Percentiles rank a stretch among this genome's conserved stretches.
These are phyloP conservation scores for Tardiomyces digboiensis DNA, from an alignment of 1,139 yeast species.

Conservation along the genomic window DNA sequence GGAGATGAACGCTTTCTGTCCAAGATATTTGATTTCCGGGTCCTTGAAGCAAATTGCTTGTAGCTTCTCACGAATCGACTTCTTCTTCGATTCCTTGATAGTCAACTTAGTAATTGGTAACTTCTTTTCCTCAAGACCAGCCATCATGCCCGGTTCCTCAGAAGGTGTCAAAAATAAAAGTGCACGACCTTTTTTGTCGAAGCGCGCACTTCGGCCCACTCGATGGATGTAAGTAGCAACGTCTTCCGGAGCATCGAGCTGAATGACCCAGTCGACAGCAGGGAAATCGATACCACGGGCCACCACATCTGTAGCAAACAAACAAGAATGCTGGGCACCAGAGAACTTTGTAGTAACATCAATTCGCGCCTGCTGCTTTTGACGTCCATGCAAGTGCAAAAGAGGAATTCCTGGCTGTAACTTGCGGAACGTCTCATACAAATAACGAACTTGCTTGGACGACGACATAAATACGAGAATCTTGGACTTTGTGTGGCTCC, in stretches of 20 bases:
- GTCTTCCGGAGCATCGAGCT: constrained; percentile 95
- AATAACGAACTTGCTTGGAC: constrained; percentile 91
- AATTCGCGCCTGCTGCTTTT: constrained; percentile 86
- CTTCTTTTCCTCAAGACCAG: constrained; percentile 49
- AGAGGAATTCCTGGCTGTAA: constrained; percentile 95
- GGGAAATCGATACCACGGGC: constrained; percentile 98
- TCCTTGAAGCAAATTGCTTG: constrained; percentile 89
- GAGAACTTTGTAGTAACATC: constrained; percentile 85
- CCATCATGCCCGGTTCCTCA: constrained; percentile 73
- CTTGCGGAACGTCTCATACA: constrained; percentile 83
- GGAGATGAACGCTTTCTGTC: constrained; percentile 83
- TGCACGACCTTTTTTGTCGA: constrained; percentile 84
- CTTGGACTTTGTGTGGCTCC: constrained; percentile 78
- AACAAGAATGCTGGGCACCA: constrained; percentile 76
- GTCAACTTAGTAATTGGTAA: constrained; percentile 66
- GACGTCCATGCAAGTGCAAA: constrained; percentile 89
- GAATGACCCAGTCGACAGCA: constrained; percentile 95
- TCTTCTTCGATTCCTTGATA: constrained; percentile 68
- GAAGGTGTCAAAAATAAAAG: constrained; percentile 73
- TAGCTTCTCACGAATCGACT: constrained; percentile 71
- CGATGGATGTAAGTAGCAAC: constrained; percentile 92
- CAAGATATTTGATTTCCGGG: constrained; percentile 85
- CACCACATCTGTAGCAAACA: constrained; percentile 94
- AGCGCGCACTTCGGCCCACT: constrained; percentile 95
- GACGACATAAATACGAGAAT: constrained; percentile 85